Evolutionary conservation across 1,284 basidiomycete species (phyloP).

Genomic region (Garcileccinum viscosum): DNA sequence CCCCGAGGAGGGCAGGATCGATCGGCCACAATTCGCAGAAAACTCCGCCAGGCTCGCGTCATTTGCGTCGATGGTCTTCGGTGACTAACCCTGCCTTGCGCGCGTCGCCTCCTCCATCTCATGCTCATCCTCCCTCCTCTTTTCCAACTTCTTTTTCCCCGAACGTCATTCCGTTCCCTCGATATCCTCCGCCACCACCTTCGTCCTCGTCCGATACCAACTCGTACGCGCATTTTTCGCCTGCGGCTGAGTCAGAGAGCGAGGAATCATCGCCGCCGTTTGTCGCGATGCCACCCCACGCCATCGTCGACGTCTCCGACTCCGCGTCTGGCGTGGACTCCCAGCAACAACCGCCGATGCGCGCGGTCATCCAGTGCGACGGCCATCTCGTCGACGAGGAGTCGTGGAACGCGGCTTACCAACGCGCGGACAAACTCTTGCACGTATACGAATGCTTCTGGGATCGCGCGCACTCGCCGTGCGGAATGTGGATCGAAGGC

Average conservation of each 20-base stretch:
- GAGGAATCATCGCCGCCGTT: conserved; percentile 26
- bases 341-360: conserved; percentile 19
- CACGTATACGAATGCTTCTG: conserved; percentile 42
- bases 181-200: conserved; percentile 18
- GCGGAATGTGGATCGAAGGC: conserved; percentile 42
- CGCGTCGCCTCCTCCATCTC: conserved; percentile 20
- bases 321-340: neutral
- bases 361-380: conserved; percentile 35
- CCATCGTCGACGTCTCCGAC: conserved; percentile 27
- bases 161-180: conserved; percentile 25
- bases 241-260: conserved; percentile 33
- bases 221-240: conserved; percentile 27
- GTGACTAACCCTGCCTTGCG: conserved; percentile 38
- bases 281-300: conserved; percentile 20
- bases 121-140: neutral
- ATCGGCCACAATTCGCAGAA: conserved; percentile 40
- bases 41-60: conserved; percentile 37
- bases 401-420: conserved; percentile 31
- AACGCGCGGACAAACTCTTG: conserved; percentile 30
- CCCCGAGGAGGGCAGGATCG: conserved; percentile 40
- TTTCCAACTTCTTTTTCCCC: conserved; percentile 23
- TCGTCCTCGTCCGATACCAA: conserved; percentile 28
- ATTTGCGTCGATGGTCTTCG: conserved; percentile 40
- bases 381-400: conserved; percentile 37
- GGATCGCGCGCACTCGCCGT: conserved; percentile 31